phyloP scores from a whole-genome alignment of 768 basidiomycete species.

The Suillus paluster region DNA sequence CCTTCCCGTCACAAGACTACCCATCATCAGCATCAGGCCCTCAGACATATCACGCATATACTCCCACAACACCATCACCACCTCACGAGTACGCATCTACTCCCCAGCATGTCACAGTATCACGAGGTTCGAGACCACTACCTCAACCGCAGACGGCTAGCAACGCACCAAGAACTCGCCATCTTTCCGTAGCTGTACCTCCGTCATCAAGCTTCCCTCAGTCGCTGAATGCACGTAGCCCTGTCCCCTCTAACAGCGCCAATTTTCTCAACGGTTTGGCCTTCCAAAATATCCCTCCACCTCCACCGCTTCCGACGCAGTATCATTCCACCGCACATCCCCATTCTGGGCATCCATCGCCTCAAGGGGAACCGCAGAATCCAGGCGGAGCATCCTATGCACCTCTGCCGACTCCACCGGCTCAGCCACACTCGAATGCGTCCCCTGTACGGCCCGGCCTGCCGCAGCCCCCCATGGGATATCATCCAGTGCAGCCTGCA shows the following conservation, averaged over 20 bases:
- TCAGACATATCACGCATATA: slow-evolving; percentile 25
- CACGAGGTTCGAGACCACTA: slow-evolving; percentile 32
- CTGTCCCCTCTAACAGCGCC: slow-evolving; percentile 13
- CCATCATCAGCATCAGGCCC: slow-evolving; percentile 27
- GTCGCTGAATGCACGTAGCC: slow-evolving; percentile 18
- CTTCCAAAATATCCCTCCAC: slow-evolving; percentile 19
- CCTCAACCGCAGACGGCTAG: slow-evolving; percentile 30
- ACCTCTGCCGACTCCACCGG: slow-evolving; percentile 33
- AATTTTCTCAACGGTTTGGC: slow-evolving; percentile 22
- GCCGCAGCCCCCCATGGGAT: slow-evolving; percentile 52
- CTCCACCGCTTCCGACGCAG: slow-evolving; percentile 33
- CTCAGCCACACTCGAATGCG: slow-evolving; percentile 26
- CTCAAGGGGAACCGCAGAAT: slow-evolving; percentile 21
- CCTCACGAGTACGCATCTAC: slow-evolving; percentile 22
- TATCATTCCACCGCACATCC: slow-evolving; percentile 34
- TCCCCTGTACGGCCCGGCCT: slow-evolving; percentile 52
- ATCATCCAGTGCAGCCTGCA: slow-evolving; percentile 46
- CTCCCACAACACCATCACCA: slow-evolving; percentile 28
- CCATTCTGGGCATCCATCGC: slow-evolving; percentile 26
- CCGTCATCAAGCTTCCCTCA: slow-evolving; percentile 39
- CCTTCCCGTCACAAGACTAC: slow-evolving; percentile 28
- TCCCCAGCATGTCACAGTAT: slow-evolving; percentile 6
- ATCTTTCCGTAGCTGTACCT: slow-evolving; percentile 30
- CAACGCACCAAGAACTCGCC: slow-evolving; percentile 34
- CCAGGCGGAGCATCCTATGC: slow-evolving; percentile 14